Evolutionary conservation across 805 yeast species (phyloP), one percentile per base, ranked within the genome.

Genomic region (Suhomyces emberorum): DNA sequence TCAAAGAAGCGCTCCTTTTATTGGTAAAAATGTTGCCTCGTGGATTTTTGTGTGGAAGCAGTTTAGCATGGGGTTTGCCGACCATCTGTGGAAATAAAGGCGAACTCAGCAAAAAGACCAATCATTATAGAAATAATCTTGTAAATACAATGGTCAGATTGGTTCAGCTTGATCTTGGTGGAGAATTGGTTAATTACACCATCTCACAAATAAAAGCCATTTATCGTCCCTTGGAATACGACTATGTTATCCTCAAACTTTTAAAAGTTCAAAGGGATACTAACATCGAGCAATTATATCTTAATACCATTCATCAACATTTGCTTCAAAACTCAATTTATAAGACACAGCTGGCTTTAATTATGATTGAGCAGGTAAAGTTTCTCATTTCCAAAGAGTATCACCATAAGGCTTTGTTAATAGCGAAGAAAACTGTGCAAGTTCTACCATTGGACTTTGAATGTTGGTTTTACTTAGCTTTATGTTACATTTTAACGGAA

Each of bases 381-480:
- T 84, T 80, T 49, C 64, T 87, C 37, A 59, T 81, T 4, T 51
- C 72, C 6, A 82, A 81, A 52, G 57, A 65, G 17, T 51, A 76
- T n/a, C 64, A 70, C 12, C 73, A 69, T 26, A 53, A 75, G 28
- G 95, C 95, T 0, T 54, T 77, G 12, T 58, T 67, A 15, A 61
- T 81, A 7, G 83, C 95, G 0, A 60, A 69, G 14, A 67, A 75
- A 17, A 76, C 88, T 4, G 79, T 83, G 14, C 67, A 74, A 34
- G 68, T 83, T 2, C 65, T 84, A n/a, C 95, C 95, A 0, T 69
- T 86, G 2, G 91, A 83, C 54, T 87, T 81, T 53, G 74, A 71
- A 34, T 65, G 83, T 19, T 87, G 96, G 96, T 75, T 74, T 40
- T 63, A 67, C 24, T 63, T 87, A 29, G 74, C 83, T 4, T 65